Conservation (phyloP, 2,329 filamentous ascomycete species). For the Onygenales sp. region DNA sequence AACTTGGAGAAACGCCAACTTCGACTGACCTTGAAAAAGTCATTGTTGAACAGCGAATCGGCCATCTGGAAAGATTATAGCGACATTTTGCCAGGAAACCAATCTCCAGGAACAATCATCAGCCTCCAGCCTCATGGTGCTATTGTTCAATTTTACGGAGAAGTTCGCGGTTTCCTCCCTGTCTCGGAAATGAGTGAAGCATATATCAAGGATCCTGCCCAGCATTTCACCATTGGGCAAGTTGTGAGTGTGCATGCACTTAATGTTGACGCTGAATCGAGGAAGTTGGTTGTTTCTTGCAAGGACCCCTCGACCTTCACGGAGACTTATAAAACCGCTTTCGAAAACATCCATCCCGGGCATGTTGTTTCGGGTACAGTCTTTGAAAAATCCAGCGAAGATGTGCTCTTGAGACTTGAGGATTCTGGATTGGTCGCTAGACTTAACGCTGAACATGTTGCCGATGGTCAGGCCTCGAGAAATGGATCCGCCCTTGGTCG, state of each 20-base stretch:
- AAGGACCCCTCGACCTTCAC: slow-evolving; percentile 77
- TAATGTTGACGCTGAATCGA: slow-evolving; percentile 61
- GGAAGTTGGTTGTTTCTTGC: slow-evolving; percentile 78
- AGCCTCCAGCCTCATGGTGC: slow-evolving; percentile 72
- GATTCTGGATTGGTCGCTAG: slow-evolving; percentile 67
- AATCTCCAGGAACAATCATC: slow-evolving; percentile 77
- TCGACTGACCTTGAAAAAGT: slow-evolving; percentile 87
- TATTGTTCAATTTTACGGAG: slow-evolving; percentile 84
- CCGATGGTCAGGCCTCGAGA: slow-evolving; percentile 75
- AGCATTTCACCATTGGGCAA: slow-evolving; percentile 85
- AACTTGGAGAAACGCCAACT: slow-evolving; percentile 68
- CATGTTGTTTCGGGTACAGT: slow-evolving; percentile 68
- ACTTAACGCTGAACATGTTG: slow-evolving; percentile 67
- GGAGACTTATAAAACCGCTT: slow-evolving; percentile 62
- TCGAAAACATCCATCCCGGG: slow-evolving; percentile 65
- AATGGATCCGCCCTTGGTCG: slow-evolving; percentile 67
- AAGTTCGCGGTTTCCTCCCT: slow-evolving; percentile 75
- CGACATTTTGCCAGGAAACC: slow-evolving; percentile 63
- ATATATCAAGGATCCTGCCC: slow-evolving; percentile 76
- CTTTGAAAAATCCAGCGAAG: slow-evolving; percentile 69
- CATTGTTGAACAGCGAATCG: slow-evolving; percentile 78
- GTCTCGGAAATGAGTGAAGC: slow-evolving; percentile 97
- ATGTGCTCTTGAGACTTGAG: slow-evolving; percentile 66
- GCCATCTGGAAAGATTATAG: slow-evolving; percentile 69
- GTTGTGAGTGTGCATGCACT: slow-evolving; percentile 86